Conservation (phyloP, 2,329 filamentous ascomycete species). For the Pestalotiopsis sp. region DNA sequence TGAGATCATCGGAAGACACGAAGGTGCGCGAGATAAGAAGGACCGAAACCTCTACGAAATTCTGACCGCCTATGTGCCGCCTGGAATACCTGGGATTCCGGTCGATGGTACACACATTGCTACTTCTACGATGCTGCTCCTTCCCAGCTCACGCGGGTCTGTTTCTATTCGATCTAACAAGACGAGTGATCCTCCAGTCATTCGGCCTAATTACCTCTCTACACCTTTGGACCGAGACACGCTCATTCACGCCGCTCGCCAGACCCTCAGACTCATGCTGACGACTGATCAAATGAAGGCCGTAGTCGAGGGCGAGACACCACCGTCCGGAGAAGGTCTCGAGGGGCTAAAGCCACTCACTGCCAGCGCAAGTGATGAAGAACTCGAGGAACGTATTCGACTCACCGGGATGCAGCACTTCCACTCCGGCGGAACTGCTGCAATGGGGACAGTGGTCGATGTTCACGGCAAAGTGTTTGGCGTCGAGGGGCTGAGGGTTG, state of each 20-base stretch:
- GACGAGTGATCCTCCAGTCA: background rate
- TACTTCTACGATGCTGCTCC: constrained; percentile 16
- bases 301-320: constrained; percentile 1
- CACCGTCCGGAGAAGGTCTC: background rate
- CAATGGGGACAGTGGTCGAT: constrained; percentile 12
- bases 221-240: constrained; percentile 1
- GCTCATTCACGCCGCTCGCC: background rate
- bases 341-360: background rate
- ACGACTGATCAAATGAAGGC: background rate
- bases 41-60: background rate
- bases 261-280: background rate
- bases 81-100: background rate
- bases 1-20: background rate
- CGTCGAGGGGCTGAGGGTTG: background rate
- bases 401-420: background rate
- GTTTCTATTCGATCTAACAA: background rate
- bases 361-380: background rate
- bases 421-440: constrained; percentile 1
- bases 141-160: constrained; percentile 9
- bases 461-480: background rate
- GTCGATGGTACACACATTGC: constrained; percentile 6
- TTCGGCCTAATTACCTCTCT: constrained; percentile 8
- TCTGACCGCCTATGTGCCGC: background rate
- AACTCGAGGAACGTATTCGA: constrained; percentile 6
- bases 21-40: background rate